Evolutionary conservation across 352 stramenopile genomes (phyloP), one percentile per base, ranked within the genome.

Genomic region (Aphanomyces astaci): DNA sequence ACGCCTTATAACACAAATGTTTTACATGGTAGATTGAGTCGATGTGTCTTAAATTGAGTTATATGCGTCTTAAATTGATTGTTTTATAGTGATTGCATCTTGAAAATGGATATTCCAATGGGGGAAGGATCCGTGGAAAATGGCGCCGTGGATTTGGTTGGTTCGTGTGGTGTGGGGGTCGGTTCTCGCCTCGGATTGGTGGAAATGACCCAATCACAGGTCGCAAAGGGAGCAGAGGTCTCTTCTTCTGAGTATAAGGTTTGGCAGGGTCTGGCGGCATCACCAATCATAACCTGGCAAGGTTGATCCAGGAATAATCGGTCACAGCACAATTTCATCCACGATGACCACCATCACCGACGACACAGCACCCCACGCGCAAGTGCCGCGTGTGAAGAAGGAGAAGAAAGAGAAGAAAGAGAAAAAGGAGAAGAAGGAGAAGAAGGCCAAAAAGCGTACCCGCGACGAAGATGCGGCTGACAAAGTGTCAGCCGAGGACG

Each of bases 371-470:
- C n/a, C 53, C 11, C 43, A 66, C n/a, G 73, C 76, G 64, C 57
- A 74, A 27, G 63, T 68, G 25, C 78, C 84, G 73, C 81, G 79
- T 66, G 63, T 76, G 24, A 85, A 86, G 73, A 79, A 84, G 55
- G 53, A 77, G 7, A 86, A 89, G 73, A 85, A 85, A 73, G 74
- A 82, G n/a, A 80, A 81, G 64, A 79, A 83, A 17, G 81, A 86
- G 72, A 83, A 82, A 24, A 64, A 76, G 1, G 84, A 84, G 10
- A 90, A 88, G 64, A 83, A 87, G 64, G 68, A 82, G n/a, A 89
- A 90, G 66, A 89, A 88, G 73, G 74, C 71, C 55, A 90, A 92
- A 73, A 90, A 90, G 71, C 82, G 82, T 49, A 74, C 65, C 30
- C 82, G 79, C 15, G 78, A 89, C 4, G 63, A 72, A 0, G 64